These are phyloP conservation scores for Backusella parvicylindrica DNA, from an alignment of 192 early-diverging fungal species.

Conservation along the genomic window DNA sequence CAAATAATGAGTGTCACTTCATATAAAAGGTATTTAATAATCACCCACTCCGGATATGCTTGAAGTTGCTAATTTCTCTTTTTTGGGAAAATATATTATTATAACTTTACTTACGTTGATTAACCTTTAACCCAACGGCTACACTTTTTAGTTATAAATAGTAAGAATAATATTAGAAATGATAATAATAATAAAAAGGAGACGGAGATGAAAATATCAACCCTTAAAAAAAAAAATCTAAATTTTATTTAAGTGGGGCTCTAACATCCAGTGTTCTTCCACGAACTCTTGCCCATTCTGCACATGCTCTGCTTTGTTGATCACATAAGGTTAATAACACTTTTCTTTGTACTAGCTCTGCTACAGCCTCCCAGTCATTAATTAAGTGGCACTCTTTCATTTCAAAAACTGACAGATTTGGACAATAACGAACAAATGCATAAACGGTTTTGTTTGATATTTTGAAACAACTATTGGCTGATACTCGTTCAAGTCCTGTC, in stretches of 20 bases:
- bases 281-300: constrained; percentile 35
- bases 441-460: constrained; percentile 43
- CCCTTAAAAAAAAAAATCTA: background rate
- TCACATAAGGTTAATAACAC: constrained; percentile 47
- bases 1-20: too few relatives aligned
- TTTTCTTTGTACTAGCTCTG: constrained; percentile 36
- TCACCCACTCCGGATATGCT: background rate
- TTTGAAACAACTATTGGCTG: constrained; percentile 43
- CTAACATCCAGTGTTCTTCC: constrained; percentile 34
- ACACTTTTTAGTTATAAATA: background rate
- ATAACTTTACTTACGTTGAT: too few relatives aligned
- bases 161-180: background rate
- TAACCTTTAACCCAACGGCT: background rate
- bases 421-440: constrained; percentile 39
- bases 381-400: constrained; percentile 49
- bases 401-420: constrained; percentile 46
- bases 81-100: background rate
- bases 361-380: constrained; percentile 43
- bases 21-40: too few relatives aligned
- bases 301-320: constrained; percentile 37
- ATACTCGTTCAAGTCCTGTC: constrained; percentile 41
- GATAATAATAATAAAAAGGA: background rate
- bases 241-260: constrained; percentile 33
- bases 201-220: background rate
- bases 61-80: background rate